These are phyloP conservation scores for Fusarium pseudoanthophilum DNA, from an alignment of 2,329 filamentous ascomycete species.

Conservation along the genomic window DNA sequence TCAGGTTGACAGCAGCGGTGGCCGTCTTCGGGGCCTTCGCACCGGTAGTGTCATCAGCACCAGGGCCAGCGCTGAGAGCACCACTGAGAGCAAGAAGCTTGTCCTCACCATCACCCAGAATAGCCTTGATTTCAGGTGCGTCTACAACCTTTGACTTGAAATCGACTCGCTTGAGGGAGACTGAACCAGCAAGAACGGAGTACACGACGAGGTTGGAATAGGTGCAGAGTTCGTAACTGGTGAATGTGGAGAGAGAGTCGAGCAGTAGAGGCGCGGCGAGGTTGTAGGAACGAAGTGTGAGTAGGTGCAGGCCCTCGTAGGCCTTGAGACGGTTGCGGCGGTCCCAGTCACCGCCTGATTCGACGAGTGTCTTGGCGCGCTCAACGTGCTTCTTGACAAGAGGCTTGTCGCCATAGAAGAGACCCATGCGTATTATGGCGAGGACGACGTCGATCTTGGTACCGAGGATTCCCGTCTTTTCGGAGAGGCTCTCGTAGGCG, in stretches of 20 bases:
- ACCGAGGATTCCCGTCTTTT: constrained; percentile 96
- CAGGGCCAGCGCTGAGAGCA: constrained; percentile 81
- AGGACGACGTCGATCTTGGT: constrained; percentile 98
- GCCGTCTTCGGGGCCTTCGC: constrained; percentile 63
- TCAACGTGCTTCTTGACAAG: constrained; percentile 95
- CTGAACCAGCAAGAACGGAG: constrained; percentile 91
- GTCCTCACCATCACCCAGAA: constrained; percentile 89
- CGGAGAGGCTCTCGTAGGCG: constrained; percentile 90
- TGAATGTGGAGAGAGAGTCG: constrained; percentile 97
- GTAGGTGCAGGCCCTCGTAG: constrained; percentile 92
- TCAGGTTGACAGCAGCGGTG: constrained; percentile 85
- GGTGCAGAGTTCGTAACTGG: constrained; percentile 97
- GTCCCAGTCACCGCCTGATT: constrained; percentile 98
- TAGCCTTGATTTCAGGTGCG: constrained; percentile 97
- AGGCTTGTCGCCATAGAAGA: constrained; percentile 95
- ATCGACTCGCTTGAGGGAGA: constrained; percentile 94
- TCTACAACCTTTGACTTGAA: constrained; percentile 99
- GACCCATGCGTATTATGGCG: constrained; percentile 92
- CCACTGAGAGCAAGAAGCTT: constrained; percentile 85
- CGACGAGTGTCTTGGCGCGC: constrained; percentile 87
- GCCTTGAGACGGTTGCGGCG: constrained; percentile 98
- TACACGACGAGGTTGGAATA: constrained; percentile 96
- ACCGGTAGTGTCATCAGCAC: constrained; percentile 81
- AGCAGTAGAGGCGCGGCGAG: constrained; percentile 91
- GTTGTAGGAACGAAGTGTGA: constrained; percentile 92